Conservation (phyloP, 176 grass and related monocot species). For the Tuctoria greenei region DNA sequence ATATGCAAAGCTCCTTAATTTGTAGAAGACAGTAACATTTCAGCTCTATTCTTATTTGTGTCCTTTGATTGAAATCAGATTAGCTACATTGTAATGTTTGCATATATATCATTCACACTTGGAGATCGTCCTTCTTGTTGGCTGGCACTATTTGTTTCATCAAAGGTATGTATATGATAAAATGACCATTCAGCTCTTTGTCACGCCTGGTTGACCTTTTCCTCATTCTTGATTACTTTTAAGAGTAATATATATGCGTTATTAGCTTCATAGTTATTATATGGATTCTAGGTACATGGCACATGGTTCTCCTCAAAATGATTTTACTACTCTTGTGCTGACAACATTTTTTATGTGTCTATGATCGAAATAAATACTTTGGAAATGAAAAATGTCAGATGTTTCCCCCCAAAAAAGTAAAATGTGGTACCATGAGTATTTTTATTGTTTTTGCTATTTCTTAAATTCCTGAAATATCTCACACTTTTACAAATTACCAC, state of each 20-base stretch:
- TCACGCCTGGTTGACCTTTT: background rate
- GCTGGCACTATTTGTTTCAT: conserved; percentile 72
- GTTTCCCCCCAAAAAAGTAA: background rate
- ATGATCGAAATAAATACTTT: background rate
- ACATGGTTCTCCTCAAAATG: background rate
- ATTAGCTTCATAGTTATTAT: background rate
- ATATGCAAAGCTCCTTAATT: conserved; percentile 32
- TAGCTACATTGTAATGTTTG: conserved; percentile 98
- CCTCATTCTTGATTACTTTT: conserved; percentile 21
- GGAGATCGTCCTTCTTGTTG: conserved; percentile 63
- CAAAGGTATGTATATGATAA: conserved; percentile 64
- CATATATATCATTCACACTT: conserved; percentile 90
- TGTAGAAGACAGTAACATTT: conserved; percentile 27
- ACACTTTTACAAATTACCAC: background rate
- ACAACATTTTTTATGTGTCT: background rate
- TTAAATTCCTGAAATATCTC: conserved; percentile 9
- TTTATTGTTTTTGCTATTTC: background rate
- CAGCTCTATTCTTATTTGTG: conserved; percentile 36
- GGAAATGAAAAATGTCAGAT: background rate
- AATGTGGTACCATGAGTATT: background rate
- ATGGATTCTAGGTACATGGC: background rate
- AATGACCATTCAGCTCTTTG: conserved; percentile 19
- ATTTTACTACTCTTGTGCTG: background rate
- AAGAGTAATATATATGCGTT: conserved; percentile 13
- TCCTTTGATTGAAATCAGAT: conserved; percentile 66